These are phyloP conservation scores for Globisporangium spiculum DNA, from an alignment of 352 stramenopile genomes.

Conservation along the genomic window DNA sequence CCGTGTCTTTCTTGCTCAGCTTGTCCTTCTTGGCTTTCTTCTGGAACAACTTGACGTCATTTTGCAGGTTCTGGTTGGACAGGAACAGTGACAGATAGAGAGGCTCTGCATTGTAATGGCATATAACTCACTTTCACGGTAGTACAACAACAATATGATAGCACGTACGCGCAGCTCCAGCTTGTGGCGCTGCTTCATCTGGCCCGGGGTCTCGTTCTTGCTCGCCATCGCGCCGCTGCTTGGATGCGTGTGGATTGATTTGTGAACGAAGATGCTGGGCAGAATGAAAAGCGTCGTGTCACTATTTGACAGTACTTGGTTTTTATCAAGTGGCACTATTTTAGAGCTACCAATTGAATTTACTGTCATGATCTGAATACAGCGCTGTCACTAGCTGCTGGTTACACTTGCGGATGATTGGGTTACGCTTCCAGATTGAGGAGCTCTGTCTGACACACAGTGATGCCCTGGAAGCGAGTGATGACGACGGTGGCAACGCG, in stretches of 20 bases:
- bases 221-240: constrained; percentile 26
- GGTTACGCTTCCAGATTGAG: not conserved
- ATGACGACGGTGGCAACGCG: not conserved
- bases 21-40: constrained; percentile 88
- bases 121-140: not conserved
- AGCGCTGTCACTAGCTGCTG: not conserved
- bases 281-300: not conserved
- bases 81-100: not conserved
- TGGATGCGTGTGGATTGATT: not conserved
- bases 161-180: constrained; percentile 71
- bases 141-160: not conserved
- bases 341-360: not conserved
- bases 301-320: not conserved
- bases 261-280: not conserved
- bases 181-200: constrained; percentile 87
- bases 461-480: not conserved
- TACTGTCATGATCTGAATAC: not conserved
- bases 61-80: constrained; percentile 58
- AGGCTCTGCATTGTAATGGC: not conserved
- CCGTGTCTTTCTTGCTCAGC: constrained; percentile 70
- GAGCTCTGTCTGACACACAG: not conserved
- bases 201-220: constrained; percentile 69
- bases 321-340: not conserved
- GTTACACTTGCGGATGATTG: not conserved
- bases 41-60: constrained; percentile 72